Percentiles rank a stretch among this genome's conserved stretches.
Conservation (phyloP, 139 green algal species). For the Monoraphidium neglectum region DNA sequence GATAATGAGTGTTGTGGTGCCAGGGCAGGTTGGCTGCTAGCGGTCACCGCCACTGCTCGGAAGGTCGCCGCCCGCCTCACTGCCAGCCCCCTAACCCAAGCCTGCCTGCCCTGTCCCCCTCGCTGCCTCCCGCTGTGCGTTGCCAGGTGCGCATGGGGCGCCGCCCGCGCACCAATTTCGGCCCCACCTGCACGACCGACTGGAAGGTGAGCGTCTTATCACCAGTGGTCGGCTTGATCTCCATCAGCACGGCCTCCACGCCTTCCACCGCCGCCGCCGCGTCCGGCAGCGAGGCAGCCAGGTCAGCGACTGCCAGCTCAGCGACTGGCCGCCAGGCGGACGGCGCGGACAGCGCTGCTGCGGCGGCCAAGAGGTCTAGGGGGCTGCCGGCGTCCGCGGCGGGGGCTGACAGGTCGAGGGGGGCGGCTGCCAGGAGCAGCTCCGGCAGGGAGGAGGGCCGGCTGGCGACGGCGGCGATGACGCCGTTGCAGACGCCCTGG, state of each 20-base stretch:
- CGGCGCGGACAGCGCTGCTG: not conserved
- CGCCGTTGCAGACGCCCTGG: slow-evolving; percentile 26
- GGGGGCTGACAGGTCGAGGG: not conserved
- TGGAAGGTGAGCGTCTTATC: slow-evolving; percentile 9
- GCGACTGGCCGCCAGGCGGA: slow-evolving; percentile 1
- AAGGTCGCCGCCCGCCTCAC: too few relatives aligned
- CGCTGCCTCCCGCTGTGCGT: too few relatives aligned
- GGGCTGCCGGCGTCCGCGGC: not conserved
- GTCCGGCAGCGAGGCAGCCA: slow-evolving; percentile 13
- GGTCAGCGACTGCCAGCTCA: not conserved
- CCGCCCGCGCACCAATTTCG: too few relatives aligned
- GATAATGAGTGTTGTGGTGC: too few relatives aligned
- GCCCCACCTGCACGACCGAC: slow-evolving; percentile 28
- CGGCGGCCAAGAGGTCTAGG: not conserved
- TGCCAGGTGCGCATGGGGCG: too few relatives aligned
- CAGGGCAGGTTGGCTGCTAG: too few relatives aligned
- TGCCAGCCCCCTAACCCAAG: too few relatives aligned
- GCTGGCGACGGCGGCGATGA: slow-evolving; percentile 20
- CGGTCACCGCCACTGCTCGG: too few relatives aligned
- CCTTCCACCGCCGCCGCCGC: slow-evolving; percentile 18
- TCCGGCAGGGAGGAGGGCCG: slow-evolving; percentile 8
- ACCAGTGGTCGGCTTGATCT: slow-evolving; percentile 12
- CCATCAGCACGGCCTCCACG: slow-evolving; percentile 13
- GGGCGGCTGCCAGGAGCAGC: slow-evolving; percentile 19
- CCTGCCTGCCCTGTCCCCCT: too few relatives aligned